phyloP scores from a whole-genome alignment of 2,329 filamentous ascomycete species.

The Endoconidiophora polonica region DNA sequence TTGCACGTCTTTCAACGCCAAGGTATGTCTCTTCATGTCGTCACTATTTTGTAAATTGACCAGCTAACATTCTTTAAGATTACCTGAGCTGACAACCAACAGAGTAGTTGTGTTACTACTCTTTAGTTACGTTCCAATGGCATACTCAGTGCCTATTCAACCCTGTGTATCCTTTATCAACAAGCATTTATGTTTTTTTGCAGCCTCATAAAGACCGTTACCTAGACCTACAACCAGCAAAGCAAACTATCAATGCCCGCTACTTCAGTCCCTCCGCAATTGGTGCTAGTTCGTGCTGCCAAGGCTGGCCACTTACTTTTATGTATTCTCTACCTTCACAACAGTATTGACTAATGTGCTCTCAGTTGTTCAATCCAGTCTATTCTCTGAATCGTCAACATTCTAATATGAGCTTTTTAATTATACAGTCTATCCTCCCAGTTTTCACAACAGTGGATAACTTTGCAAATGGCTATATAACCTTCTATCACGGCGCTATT shows the following conservation, averaged over 20 bases:
- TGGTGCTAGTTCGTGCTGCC: slow-evolving; percentile 30
- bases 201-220: slow-evolving; percentile 36
- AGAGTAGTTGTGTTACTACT: slow-evolving; percentile 24
- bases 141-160: slow-evolving; percentile 37
- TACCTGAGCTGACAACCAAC: slow-evolving; percentile 18
- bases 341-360: slow-evolving; percentile 35
- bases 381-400: slow-evolving; percentile 29
- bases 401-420: neutral
- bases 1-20: slow-evolving; percentile 16
- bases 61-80: slow-evolving; percentile 15
- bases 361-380: slow-evolving; percentile 31
- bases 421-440: neutral
- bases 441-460: neutral
- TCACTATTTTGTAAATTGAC: neutral
- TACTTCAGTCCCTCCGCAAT: slow-evolving; percentile 39
- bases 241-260: slow-evolving; percentile 24
- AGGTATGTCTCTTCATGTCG: slow-evolving; percentile 15
- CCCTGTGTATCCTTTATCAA: slow-evolving; percentile 40
- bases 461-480: neutral
- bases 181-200: slow-evolving; percentile 31
- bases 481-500: slow-evolving; percentile 15
- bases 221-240: slow-evolving; percentile 19
- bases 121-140: slow-evolving; percentile 35
- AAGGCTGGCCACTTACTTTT: slow-evolving; percentile 29
- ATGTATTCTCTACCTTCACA: slow-evolving; percentile 27